Conservation (phyloP, 768 basidiomycete genomes). For the Grammothele lineata region DNA sequence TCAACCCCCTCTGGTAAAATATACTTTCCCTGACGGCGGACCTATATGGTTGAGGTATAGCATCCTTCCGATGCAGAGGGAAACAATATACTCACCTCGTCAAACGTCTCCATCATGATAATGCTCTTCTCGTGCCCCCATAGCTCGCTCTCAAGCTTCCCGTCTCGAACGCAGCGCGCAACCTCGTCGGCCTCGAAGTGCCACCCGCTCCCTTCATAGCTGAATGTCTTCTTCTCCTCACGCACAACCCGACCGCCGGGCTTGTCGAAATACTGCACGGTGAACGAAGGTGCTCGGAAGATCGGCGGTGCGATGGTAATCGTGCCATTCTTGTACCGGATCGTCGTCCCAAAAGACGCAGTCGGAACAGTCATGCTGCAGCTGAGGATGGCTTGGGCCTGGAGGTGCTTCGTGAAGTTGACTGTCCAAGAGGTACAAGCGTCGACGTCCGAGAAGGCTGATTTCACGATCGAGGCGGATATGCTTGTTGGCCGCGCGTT, state of each 20-base stretch:
- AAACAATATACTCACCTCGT: conserved; percentile 49
- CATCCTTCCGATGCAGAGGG: too few relatives aligned
- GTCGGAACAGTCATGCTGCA: conserved; percentile 58
- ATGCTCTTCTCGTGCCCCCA: conserved; percentile 82
- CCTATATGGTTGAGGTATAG: conserved; percentile 30
- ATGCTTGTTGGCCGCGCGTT: conserved; percentile 51
- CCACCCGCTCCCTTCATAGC: conserved; percentile 58
- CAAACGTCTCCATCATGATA: conserved; percentile 81
- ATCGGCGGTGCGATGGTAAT: conserved; percentile 64
- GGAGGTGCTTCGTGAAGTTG: conserved; percentile 58
- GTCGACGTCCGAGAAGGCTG: conserved; percentile 75
- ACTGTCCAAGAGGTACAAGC: conserved; percentile 70
- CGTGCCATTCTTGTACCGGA: conserved; percentile 72
- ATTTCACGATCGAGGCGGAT: conserved; percentile 71
- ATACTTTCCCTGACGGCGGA: conserved; percentile 66
- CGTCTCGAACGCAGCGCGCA: conserved; percentile 69
- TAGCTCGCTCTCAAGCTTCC: conserved; percentile 64
- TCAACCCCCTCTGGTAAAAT: conserved; percentile 61
- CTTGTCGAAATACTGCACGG: conserved; percentile 54
- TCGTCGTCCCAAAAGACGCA: conserved; percentile 48
- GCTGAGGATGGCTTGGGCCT: conserved; percentile 69
- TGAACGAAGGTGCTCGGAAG: conserved; percentile 63
- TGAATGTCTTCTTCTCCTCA: conserved; percentile 57
- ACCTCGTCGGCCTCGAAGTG: conserved; percentile 89
- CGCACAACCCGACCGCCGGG: conserved; percentile 38